These are phyloP conservation scores for Ceratocystiopsis sp. DNA, from an alignment of 2,329 filamentous ascomycete genomes.

Conservation along the genomic window DNA sequence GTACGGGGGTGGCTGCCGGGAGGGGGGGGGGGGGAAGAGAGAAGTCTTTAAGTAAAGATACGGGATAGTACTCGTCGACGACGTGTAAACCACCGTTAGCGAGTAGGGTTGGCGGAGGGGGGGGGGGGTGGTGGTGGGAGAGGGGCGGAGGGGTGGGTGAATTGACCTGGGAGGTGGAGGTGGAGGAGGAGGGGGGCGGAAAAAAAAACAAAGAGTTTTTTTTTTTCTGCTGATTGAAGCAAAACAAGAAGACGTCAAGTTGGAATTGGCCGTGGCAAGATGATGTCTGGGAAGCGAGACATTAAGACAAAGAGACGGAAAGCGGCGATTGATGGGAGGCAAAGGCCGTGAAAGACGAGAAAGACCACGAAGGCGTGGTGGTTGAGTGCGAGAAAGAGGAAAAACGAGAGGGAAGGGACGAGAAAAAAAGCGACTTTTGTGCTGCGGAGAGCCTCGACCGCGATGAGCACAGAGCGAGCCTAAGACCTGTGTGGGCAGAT, in stretches of 20 bases:
- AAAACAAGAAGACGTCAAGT: too few relatives aligned
- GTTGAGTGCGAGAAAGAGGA: neutral
- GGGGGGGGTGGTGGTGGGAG: too few relatives aligned
- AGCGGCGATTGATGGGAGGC: neutral
- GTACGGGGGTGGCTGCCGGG: too few relatives aligned
- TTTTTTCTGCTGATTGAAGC: too few relatives aligned
- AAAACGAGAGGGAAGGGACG: neutral
- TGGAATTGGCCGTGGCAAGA: neutral
- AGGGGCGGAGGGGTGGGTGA: neutral
- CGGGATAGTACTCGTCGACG: too few relatives aligned
- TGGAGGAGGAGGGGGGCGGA: neutral
- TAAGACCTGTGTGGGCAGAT: neutral
- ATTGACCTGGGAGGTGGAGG: slow-evolving; percentile 2
- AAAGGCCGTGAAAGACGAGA: neutral
- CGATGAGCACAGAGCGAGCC: slow-evolving; percentile 2
- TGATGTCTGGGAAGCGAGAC: neutral
- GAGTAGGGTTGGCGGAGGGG: too few relatives aligned
- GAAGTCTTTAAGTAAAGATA: too few relatives aligned
- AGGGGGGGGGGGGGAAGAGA: too few relatives aligned
- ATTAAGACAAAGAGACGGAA: slow-evolving; percentile 7
- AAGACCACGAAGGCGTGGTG: neutral
- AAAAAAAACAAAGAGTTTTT: neutral
- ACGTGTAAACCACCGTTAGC: too few relatives aligned
- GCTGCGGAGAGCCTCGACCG: slow-evolving; percentile 1
- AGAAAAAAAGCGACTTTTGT: slow-evolving; percentile 2